These are phyloP conservation scores for Wallacemonas sp. DNA, from an alignment of 208 protist genomes.

Conservation along the genomic window DNA sequence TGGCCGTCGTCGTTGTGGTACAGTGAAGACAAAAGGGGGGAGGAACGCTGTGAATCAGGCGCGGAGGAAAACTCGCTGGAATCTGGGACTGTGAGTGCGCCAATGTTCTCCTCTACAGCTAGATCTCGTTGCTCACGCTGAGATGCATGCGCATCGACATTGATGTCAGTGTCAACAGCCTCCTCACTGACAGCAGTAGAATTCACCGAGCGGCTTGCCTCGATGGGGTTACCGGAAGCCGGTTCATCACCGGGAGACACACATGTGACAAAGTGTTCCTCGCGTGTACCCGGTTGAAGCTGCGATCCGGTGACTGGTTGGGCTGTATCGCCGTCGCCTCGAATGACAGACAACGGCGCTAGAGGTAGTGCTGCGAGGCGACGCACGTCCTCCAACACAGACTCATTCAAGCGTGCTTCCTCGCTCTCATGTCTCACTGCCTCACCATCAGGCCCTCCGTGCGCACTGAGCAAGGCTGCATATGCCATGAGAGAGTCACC, in stretches of 20 bases:
- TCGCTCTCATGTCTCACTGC: background rate
- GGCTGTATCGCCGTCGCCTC: too few species aligned
- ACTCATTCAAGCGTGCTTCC: background rate
- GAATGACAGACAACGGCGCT: too few species aligned
- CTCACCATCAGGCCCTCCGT: background rate
- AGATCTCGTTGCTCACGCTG: too few species aligned
- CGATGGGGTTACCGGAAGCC: too few species aligned
- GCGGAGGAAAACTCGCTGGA: slow-evolving; percentile 3
- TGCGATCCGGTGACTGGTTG: too few species aligned
- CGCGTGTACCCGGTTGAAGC: background rate
- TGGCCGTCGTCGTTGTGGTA: background rate
- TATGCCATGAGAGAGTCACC: slow-evolving; percentile 7
- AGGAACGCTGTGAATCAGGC: background rate
- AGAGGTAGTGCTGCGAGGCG: background rate
- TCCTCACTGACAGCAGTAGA: too few species aligned
- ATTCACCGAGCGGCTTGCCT: too few species aligned
- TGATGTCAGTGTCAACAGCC: background rate
- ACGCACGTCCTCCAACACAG: background rate
- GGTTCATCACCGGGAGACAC: too few species aligned
- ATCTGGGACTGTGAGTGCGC: too few species aligned
- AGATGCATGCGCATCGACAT: too few species aligned
- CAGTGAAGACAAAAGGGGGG: background rate
- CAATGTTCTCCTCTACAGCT: too few species aligned
- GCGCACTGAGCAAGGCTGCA: background rate
- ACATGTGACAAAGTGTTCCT: background rate